These are phyloP conservation scores for Scytalidium lignicola DNA, from an alignment of 2,329 filamentous ascomycete species.

Conservation along the genomic window DNA sequence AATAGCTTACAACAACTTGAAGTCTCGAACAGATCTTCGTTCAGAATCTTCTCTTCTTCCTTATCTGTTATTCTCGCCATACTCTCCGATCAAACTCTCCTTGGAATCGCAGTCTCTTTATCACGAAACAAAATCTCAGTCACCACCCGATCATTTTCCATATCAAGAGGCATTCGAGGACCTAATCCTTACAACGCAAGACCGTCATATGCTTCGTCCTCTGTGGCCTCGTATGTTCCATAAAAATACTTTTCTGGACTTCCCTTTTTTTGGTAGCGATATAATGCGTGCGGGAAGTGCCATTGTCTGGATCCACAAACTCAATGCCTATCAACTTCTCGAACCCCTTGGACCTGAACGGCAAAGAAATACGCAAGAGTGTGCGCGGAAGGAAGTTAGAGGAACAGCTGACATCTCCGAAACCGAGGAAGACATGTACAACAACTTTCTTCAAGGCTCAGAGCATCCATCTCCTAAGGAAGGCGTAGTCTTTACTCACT, in stretches of 20 bases:
- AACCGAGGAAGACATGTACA: conserved; percentile 27
- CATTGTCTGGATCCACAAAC: conserved; percentile 3
- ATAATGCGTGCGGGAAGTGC: conserved; percentile 1
- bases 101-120: not conserved
- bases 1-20: conserved; percentile 15
- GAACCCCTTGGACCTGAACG: conserved; percentile 1
- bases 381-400: not conserved
- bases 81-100: conserved; percentile 24
- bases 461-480: conserved; percentile 2
- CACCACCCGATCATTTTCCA: conserved; percentile 11
- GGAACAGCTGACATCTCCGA: conserved; percentile 2
- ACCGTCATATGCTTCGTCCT: not conserved
- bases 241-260: conserved; percentile 2
- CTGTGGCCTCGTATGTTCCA: not conserved
- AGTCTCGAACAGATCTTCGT: conserved; percentile 4
- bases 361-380: not conserved
- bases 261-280: not conserved
- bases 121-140: too few relatives aligned
- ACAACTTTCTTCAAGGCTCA: conserved; percentile 14
- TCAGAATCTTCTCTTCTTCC: conserved; percentile 24
- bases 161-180: conserved; percentile 28
- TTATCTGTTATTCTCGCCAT: conserved; percentile 27
- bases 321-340: conserved; percentile 1
- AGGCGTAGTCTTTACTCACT: conserved; percentile 1
- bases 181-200: conserved; percentile 16